Evolutionary conservation across 1,284 basidiomycete genomes (phyloP).

Genomic region (Athelia psychrophila): DNA sequence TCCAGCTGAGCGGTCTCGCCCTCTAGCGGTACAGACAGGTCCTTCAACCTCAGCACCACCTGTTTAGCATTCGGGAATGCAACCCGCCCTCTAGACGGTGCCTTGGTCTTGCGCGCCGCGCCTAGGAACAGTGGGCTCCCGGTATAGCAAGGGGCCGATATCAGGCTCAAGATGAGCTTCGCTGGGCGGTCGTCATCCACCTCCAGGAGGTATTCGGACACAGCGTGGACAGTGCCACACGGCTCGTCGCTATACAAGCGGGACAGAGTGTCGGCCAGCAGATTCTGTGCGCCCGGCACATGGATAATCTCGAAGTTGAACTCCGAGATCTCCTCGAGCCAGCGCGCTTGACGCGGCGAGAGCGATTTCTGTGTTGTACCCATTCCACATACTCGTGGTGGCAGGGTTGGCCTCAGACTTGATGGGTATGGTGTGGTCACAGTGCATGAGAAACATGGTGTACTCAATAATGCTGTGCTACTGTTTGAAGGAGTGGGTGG

Average conservation of each 20-base stretch:
- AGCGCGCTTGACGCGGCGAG: constrained; percentile 25
- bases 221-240: constrained; percentile 16
- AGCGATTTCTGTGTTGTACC: constrained; percentile 28
- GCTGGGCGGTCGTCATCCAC: constrained; percentile 2
- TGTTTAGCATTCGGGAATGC: neutral
- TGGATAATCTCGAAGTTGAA: constrained; percentile 31
- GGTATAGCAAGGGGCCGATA: neutral
- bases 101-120: too few relatives aligned
- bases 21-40: constrained; percentile 12
- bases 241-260: constrained; percentile 29
- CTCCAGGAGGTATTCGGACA: constrained; percentile 18
- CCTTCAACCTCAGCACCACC: neutral
- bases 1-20: too few relatives aligned
- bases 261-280: constrained; percentile 31
- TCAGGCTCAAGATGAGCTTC: neutral
- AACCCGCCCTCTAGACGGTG: too few relatives aligned
- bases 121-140: constrained; percentile 2
- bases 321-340: constrained; percentile 26
- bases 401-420: too few relatives aligned
- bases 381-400: too few relatives aligned
- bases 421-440: too few relatives aligned
- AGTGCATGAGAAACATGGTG: too few relatives aligned
- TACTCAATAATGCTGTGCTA: too few relatives aligned
- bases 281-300: constrained; percentile 27
- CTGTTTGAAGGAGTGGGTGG: too few relatives aligned